Percentiles rank a stretch among this genome's conserved stretches.
phyloP scores from a whole-genome alignment of 108 stramenopile species.

The Parmales sp. region DNA sequence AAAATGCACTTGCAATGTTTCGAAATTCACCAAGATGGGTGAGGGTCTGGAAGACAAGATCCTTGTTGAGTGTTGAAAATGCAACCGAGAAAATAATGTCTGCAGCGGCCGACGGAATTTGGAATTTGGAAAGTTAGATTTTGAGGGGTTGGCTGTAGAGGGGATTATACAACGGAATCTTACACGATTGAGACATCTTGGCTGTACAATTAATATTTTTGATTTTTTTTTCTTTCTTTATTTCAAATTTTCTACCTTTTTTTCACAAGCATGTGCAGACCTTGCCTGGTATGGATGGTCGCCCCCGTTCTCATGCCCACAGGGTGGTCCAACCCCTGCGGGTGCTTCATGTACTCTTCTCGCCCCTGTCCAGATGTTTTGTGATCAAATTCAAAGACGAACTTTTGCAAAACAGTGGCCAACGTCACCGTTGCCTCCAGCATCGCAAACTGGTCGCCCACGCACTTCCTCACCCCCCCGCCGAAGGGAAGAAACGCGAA shows the following conservation, averaged over 20 bases:
- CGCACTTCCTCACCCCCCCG: conserved; percentile 87
- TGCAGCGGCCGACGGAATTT: too few relatives aligned
- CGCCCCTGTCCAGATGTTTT: conserved; percentile 12
- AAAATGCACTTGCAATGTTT: too few relatives aligned
- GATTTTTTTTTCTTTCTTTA: neutral
- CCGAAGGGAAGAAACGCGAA: conserved; percentile 83
- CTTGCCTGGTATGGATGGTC: conserved; percentile 88
- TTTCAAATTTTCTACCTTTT: conserved; percentile 25
- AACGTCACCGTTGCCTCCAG: conserved; percentile 86
- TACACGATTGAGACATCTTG: too few relatives aligned
- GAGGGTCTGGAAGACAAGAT: too few relatives aligned
- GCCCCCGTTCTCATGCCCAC: conserved; percentile 93
- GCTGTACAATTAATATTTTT: neutral
- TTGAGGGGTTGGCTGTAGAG: too few relatives aligned
- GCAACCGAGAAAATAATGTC: too few relatives aligned
- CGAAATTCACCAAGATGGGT: too few relatives aligned
- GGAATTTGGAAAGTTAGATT: too few relatives aligned
- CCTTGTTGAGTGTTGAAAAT: too few relatives aligned
- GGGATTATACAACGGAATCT: too few relatives aligned
- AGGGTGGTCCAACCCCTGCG: conserved; percentile 64
- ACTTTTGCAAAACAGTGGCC: conserved; percentile 75
- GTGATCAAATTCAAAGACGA: conserved; percentile 83
- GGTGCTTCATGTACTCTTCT: conserved; percentile 25
- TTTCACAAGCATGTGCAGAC: conserved; percentile 72
- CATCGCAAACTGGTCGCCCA: conserved; percentile 90